Percentiles rank a stretch among this genome's conserved stretches.
Evolutionary conservation across 140 eudicot genomes (phyloP).

Genomic region (Bidens hawaiensis): DNA sequence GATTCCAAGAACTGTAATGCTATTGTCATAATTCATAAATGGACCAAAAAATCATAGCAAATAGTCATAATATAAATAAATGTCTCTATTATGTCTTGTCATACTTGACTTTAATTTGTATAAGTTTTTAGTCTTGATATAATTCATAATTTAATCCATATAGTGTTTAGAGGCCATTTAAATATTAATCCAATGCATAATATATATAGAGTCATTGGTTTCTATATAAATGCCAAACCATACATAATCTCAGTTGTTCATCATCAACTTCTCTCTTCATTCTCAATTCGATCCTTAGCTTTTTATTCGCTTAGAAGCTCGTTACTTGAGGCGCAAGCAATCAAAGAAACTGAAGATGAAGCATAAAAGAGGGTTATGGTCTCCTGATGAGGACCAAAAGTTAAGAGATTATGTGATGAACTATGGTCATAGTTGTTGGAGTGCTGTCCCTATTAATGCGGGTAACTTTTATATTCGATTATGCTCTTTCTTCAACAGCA

Average conservation of each 20-base stretch:
- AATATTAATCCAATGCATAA: constrained; percentile 4
- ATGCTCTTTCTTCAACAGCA: constrained; percentile 8
- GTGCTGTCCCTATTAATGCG: constrained; percentile 67
- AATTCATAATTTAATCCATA: neutral
- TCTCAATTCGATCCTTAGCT: constrained; percentile 7
- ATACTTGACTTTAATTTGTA: constrained; percentile 7
- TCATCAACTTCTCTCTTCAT: constrained; percentile 18
- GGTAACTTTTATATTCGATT: constrained; percentile 36
- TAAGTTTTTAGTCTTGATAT: constrained; percentile 7
- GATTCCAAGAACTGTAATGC: constrained; percentile 24
- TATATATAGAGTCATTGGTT: constrained; percentile 1
- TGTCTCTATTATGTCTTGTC: constrained; percentile 3
- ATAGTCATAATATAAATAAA: too few relatives aligned
- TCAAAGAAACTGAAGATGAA: constrained; percentile 46
- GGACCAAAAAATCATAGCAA: neutral
- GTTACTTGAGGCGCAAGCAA: constrained; percentile 44
- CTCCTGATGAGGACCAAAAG: constrained; percentile 87
- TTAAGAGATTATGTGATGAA: constrained; percentile 65
- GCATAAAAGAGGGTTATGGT: constrained; percentile 89
- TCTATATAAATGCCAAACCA: constrained; percentile 27
- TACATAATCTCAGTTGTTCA: constrained; percentile 23
- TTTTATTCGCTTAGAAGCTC: neutral
- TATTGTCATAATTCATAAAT: constrained; percentile 6
- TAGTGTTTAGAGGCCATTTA: constrained; percentile 5
- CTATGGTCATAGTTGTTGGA: constrained; percentile 94